Evolutionary conservation across 371 early-diverging fungal genomes (phyloP).

Genomic region (Amoeboaphelidium protococcarum): DNA sequence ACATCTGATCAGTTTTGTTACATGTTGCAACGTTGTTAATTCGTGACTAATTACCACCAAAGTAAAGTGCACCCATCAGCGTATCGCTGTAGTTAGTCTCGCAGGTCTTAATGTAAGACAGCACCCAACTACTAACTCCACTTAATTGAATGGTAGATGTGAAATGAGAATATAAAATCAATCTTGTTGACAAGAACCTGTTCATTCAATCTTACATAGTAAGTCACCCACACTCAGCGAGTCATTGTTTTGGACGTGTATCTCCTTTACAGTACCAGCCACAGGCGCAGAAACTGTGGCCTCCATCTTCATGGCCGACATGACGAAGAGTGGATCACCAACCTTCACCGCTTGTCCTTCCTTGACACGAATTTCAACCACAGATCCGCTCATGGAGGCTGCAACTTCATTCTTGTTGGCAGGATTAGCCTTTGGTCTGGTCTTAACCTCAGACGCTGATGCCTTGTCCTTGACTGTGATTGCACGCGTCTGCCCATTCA

Average conservation of each 20-base stretch:
- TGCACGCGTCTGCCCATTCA: slow-evolving; percentile 79
- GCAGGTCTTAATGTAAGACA: too few relatives aligned
- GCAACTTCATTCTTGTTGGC: slow-evolving; percentile 50
- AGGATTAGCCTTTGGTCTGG: slow-evolving; percentile 48
- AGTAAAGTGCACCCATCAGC: too few relatives aligned
- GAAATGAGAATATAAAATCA: too few relatives aligned
- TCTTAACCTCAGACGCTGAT: slow-evolving; percentile 25
- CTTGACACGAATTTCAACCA: slow-evolving; percentile 62
- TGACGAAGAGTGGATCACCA: slow-evolving; percentile 64
- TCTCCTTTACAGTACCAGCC: slow-evolving; percentile 19
- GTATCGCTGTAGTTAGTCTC: too few relatives aligned
- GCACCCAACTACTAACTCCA: too few relatives aligned
- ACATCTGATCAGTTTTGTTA: too few relatives aligned
- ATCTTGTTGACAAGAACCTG: too few relatives aligned
- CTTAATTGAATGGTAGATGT: too few relatives aligned
- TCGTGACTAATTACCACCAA: too few relatives aligned
- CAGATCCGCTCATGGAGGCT: slow-evolving; percentile 85
- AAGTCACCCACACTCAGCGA: background rate
- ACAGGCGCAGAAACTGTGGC: slow-evolving; percentile 61
- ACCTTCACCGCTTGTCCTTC: slow-evolving; percentile 44
- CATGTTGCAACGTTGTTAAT: too few relatives aligned
- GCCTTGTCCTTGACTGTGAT: slow-evolving; percentile 22
- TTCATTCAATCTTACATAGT: background rate
- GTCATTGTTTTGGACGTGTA: background rate
- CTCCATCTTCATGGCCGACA: slow-evolving; percentile 94